Conservation (phyloP, 1,139 yeast species). For the Kluyveromyces sp. region DNA sequence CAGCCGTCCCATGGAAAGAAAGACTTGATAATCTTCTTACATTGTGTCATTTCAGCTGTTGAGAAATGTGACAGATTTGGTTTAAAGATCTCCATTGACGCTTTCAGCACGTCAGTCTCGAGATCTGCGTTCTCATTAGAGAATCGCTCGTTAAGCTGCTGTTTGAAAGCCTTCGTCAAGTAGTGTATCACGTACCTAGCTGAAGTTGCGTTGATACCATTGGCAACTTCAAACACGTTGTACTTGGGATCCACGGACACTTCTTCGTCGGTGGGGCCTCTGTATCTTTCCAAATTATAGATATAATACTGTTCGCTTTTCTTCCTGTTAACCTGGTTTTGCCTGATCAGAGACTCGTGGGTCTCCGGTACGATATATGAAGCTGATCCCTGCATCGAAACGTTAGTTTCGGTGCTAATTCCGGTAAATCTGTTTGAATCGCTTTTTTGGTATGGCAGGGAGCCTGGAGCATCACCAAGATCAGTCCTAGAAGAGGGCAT, state of each 20-base stretch:
- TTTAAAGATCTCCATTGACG: conserved; percentile 29
- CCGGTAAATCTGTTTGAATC: neutral
- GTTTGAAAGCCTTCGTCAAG: conserved; percentile 28
- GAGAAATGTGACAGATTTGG: conserved; percentile 32
- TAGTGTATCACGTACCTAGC: conserved; percentile 32
- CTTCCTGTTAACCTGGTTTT: conserved; percentile 6
- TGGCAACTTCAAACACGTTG: conserved; percentile 24
- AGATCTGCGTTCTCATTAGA: conserved; percentile 9
- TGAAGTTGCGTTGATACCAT: conserved; percentile 28
- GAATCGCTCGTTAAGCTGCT: conserved; percentile 15
- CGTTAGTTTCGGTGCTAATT: neutral
- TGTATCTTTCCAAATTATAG: conserved; percentile 14
- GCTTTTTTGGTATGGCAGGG: neutral
- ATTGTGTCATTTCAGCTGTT: conserved; percentile 23
- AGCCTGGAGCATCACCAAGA: neutral
- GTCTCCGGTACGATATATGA: conserved; percentile 1
- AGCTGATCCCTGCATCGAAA: neutral
- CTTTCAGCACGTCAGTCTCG: conserved; percentile 12
- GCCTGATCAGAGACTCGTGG: conserved; percentile 4
- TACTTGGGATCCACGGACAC: conserved; percentile 15
- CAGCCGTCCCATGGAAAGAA: conserved; percentile 35
- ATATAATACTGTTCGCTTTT: conserved; percentile 13
- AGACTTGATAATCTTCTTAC: conserved; percentile 21
- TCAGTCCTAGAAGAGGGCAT: neutral
- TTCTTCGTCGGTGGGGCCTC: conserved; percentile 9